These are phyloP conservation scores for Fraxinus quadrangulata DNA, from an alignment of 257 asterid species.

Conservation along the genomic window DNA sequence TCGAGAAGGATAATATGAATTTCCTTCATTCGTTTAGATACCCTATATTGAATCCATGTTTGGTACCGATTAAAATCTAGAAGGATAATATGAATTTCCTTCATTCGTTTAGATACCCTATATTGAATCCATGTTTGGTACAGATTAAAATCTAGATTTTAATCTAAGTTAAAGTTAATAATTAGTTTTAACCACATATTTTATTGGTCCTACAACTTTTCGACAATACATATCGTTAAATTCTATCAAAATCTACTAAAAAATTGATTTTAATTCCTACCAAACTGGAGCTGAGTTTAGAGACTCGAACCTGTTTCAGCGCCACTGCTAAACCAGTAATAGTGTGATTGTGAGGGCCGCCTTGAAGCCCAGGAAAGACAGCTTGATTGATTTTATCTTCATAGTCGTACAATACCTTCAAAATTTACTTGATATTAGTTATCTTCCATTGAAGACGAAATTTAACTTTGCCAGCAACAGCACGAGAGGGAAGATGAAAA, in stretches of 20 bases:
- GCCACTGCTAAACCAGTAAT: constrained; percentile 96
- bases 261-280: too few relatives aligned
- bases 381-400: constrained; percentile 97
- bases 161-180: too few relatives aligned
- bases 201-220: too few relatives aligned
- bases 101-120: background rate
- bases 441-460: background rate
- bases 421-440: constrained; percentile 7
- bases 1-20: background rate
- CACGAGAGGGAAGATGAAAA: too few relatives aligned
- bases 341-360: constrained; percentile 98
- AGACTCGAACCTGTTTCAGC: constrained; percentile 66
- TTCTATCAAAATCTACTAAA: too few relatives aligned
- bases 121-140: too few relatives aligned
- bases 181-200: too few relatives aligned
- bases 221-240: too few relatives aligned
- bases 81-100: background rate
- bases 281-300: too few relatives aligned
- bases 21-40: background rate
- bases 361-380: constrained; percentile 99
- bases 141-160: too few relatives aligned
- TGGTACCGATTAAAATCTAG: too few relatives aligned
- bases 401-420: constrained; percentile 82
- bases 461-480: too few relatives aligned
- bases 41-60: background rate